These are phyloP conservation scores for Kalmusia sp. DNA, from an alignment of 2,329 filamentous ascomycete species.

Conservation along the genomic window DNA sequence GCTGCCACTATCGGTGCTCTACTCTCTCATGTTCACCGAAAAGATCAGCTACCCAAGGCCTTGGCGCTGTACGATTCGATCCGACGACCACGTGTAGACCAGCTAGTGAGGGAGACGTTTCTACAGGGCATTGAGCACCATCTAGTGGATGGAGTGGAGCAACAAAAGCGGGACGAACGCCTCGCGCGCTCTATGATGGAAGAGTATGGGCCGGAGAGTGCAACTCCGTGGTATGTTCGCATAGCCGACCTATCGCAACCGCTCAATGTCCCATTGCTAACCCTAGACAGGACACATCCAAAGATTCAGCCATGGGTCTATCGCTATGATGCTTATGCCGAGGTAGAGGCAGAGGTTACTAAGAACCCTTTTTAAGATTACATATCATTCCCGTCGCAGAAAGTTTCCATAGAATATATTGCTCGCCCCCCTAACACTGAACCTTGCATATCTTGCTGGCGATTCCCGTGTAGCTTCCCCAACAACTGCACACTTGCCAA, in stretches of 20 bases:
- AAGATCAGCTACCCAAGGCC: conserved; percentile 40
- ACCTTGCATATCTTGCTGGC: no score
- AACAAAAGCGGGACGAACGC: conserved; percentile 65
- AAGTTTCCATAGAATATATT: no score
- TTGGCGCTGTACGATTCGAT: conserved; percentile 54
- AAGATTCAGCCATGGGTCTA: conserved; percentile 45
- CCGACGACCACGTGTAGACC: conserved; percentile 57
- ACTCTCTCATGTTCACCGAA: conserved; percentile 42
- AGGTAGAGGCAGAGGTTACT: conserved; percentile 30
- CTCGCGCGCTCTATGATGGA: no score
- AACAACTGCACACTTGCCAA: no score
- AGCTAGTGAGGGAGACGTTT: conserved; percentile 69
- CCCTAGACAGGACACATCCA: conserved; percentile 59
- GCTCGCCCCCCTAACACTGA: no score
- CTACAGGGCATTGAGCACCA: conserved; percentile 54
- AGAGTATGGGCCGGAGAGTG: no score
- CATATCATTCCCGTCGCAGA: no score
- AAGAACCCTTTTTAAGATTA: not conserved
- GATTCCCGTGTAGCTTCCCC: no score
- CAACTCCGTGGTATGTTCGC: no score
- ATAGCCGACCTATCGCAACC: no score
- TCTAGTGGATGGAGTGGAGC: conserved; percentile 60
- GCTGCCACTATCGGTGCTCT: conserved; percentile 69
- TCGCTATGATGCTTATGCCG: conserved; percentile 41
- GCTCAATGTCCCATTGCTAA: conserved; percentile 63